Base-by-base conservation (phyloP, 2,329 filamentous ascomycete genomes). In the Tolypocladium inflatum region DNA sequence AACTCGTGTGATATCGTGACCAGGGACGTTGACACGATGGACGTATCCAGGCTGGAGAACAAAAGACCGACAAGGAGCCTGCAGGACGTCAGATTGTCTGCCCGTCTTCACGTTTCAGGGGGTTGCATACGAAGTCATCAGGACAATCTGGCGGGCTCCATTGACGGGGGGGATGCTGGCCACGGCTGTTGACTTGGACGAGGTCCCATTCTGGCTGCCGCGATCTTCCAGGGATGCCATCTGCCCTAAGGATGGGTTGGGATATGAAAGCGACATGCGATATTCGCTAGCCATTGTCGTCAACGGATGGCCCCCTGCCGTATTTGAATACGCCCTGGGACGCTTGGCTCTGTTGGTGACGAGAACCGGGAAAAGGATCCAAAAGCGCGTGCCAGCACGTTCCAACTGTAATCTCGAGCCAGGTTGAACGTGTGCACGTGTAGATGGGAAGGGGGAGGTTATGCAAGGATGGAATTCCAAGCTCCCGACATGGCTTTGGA, bases 21-120 rank as follows among this genome's bases (percentile, higher is more conserved):
- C 1, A 84, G 72, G 2, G 81, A 81, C 0, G 81, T 84, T 17
- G 80, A 81, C 19, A 83, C 78, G 57, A 84, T 83, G 0, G 80
- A 82, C 1, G 80, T 80, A 60, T 84, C 81, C 43, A 84, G 72
- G 33, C 78, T 82, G 4, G 81, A 82, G 62, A 84, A 81, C 19
- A 84, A 73, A 2, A 84, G 73, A 3, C 81, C 80, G 3, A 77
- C 62, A 11, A 83, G 74, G 55, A 82, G 72, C 50, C 79, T 82
- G 48, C 13, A 39, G 11, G 30, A n/a, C 21, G 39, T 71, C 55
- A 71, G 43, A 15, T 8, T 7, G 6, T 30, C 23, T 30, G 23
- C 19, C 7, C 13, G 23, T 26, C 13, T 8, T 26, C 11, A 8
- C 1, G 13, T 17, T 17, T 19, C 8, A 3, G 23, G 6, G 11